Base-by-base conservation (phyloP, 257 asterid species). In the Solanum infundibuliforme region DNA sequence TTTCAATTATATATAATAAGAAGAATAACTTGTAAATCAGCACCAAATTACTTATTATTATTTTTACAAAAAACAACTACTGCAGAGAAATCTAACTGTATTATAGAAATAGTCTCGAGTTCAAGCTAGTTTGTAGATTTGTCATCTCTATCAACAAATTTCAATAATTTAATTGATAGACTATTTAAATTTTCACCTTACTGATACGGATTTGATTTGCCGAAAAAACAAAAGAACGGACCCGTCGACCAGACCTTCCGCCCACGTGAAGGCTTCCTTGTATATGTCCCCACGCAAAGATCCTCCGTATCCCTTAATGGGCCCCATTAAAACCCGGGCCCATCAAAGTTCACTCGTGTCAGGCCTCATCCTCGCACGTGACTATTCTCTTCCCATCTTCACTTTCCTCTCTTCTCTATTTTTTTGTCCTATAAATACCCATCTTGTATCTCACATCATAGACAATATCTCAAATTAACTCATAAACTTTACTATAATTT, bases 401-500 rank as follows among this genome's bases (percentile, higher is more conserved):
- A 10, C 52, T 36, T 68, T 12, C 65, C 41, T 72, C 43, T 72
- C 43, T 35, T 16, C 79, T 31, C 72, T 1, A 18, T 20, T 68
- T 12, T 86, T 86, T 25, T 87, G 92, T 88, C 92, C 90, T 94
- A 93, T 93, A 94, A 91, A 92, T 93, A 58, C 92, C 87, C 88
- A 88, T 87, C 91, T 89, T 88, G 92, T 87, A 85, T 88, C 93
- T 77, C 83, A 85, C 89, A 48, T 91, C 91, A 91, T 87, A 69
- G 92, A 92, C 95, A 91, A 43, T 0, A 58, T 25, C 16, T n/a
- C 76, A 65, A 65, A 65, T n/a, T 23, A 32, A 62, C 27, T 58
- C 68, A 58, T 21, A 58, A 21, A 21, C 14, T n/a, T 65, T 23
- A 62, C 71, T 62, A n/a, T n/a, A 62, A 62, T 62, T 6, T 3